Evolutionary conservation across 2,329 filamentous ascomycete genomes (phyloP).

Genomic region (Neopestalotiopsis sp.): DNA sequence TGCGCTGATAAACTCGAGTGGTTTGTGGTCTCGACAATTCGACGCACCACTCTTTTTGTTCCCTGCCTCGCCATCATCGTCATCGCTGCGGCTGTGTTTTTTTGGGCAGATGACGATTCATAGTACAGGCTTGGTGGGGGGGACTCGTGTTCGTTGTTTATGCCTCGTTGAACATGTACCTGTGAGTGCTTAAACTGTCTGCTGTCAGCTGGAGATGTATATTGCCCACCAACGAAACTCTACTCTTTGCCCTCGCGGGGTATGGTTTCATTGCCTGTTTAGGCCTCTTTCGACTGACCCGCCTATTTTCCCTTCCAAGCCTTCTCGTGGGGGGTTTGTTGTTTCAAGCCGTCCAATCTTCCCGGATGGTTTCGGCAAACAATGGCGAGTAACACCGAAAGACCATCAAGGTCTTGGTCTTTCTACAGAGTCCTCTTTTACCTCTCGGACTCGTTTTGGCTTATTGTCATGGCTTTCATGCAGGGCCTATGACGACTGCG

Average conservation of each 20-base stretch:
- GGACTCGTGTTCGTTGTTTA: not conserved
- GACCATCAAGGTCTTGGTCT: not conserved
- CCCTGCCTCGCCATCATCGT: not conserved
- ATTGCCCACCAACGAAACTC: not conserved
- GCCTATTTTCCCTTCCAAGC: not conserved
- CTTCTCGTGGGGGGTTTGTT: not conserved
- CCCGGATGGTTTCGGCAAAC: slow-evolving; percentile 3
- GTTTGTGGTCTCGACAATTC: not conserved
- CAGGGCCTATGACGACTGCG: slow-evolving; percentile 4
- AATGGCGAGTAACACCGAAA: not conserved
- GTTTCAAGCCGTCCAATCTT: not conserved
- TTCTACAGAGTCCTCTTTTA: not conserved
- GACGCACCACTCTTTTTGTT: not conserved
- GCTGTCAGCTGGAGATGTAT: not conserved
- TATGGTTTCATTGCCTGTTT: not conserved
- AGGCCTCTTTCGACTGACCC: not conserved
- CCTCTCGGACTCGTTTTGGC: not conserved
- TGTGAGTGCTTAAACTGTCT: too few species aligned
- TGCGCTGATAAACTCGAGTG: slow-evolving; percentile 1
- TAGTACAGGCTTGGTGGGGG: not conserved
- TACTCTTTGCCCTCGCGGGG: not conserved
- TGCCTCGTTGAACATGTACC: not conserved
- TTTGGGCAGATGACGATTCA: not conserved
- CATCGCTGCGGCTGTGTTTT: not conserved
- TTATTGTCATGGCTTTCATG: not conserved